Conservation (phyloP, 371 early-diverging fungal genomes). For the Rhizopus microsporus region DNA sequence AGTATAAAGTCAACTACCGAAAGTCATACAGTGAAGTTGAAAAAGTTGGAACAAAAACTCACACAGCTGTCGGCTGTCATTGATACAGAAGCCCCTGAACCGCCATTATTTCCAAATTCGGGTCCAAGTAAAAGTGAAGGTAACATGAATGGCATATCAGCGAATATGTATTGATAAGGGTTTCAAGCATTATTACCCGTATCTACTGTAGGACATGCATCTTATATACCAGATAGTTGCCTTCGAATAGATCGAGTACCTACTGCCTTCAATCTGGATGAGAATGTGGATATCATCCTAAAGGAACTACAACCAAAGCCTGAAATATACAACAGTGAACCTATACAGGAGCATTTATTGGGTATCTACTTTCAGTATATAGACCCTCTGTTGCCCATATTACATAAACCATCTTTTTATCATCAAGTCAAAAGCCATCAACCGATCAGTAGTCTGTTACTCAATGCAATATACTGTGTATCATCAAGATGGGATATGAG, state of each 20-base stretch:
- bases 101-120: conserved; percentile 6
- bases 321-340: not conserved
- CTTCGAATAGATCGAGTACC: conserved; percentile 24
- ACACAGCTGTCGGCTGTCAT: conserved; percentile 18
- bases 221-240: conserved; percentile 24
- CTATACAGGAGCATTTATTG: conserved; percentile 42
- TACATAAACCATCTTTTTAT: conserved; percentile 53
- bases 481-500: conserved; percentile 32
- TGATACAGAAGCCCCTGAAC: conserved; percentile 11
- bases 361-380: conserved; percentile 67
- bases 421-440: conserved; percentile 12
- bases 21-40: conserved; percentile 21
- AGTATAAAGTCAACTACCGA: conserved; percentile 13
- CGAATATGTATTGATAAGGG: not conserved
- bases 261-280: not conserved
- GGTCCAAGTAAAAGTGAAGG: not conserved
- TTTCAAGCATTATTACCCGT: conserved; percentile 9
- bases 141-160: not conserved
- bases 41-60: conserved; percentile 10
- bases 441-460: conserved; percentile 10
- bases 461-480: conserved; percentile 37
- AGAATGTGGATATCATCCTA: not conserved
- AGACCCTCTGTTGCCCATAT: conserved; percentile 66
- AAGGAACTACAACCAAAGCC: not conserved
- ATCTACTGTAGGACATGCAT: conserved; percentile 26